Conservation (phyloP, 352 stramenopile species). For the Pythium sp. region DNA sequence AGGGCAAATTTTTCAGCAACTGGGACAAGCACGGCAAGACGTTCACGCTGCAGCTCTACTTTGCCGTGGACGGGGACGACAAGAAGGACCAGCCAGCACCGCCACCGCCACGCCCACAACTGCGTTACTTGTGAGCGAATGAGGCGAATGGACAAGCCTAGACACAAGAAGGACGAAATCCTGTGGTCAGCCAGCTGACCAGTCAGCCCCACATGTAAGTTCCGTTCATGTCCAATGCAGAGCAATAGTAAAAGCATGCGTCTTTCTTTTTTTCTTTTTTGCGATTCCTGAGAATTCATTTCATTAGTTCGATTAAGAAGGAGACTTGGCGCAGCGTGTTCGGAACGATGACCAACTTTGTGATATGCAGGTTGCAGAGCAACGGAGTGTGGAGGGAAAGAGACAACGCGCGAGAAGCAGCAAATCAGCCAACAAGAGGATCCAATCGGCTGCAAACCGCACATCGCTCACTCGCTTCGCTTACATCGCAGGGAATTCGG, state of each 20-base stretch:
- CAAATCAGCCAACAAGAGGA: background rate
- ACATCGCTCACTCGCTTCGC: background rate
- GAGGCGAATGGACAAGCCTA: background rate
- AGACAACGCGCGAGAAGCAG: background rate
- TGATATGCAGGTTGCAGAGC: constrained; percentile 4
- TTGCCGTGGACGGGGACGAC: constrained; percentile 30
- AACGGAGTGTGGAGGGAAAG: background rate
- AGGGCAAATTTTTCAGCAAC: constrained; percentile 96
- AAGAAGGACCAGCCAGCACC: constrained; percentile 41
- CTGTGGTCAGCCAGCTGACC: background rate
- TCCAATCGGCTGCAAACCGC: background rate
- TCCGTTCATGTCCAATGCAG: background rate
- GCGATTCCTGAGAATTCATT: constrained; percentile 9
- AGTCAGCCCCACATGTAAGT: constrained; percentile 7
- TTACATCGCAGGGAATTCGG: constrained; percentile 99
- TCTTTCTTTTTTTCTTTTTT: background rate
- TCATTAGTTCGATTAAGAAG: constrained; percentile 5
- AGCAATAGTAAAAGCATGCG: background rate
- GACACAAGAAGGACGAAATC: constrained; percentile 12
- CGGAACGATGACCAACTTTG: constrained; percentile 10
- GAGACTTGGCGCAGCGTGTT: constrained; percentile 2
- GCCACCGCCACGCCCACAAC: constrained; percentile 51
- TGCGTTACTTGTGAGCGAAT: constrained; percentile 28
- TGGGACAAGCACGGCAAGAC: constrained; percentile 96
- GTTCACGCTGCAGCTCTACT: constrained; percentile 92